Conservation (phyloP, 2,329 filamentous ascomycete genomes). For the Colletotrichum euphorbiae region DNA sequence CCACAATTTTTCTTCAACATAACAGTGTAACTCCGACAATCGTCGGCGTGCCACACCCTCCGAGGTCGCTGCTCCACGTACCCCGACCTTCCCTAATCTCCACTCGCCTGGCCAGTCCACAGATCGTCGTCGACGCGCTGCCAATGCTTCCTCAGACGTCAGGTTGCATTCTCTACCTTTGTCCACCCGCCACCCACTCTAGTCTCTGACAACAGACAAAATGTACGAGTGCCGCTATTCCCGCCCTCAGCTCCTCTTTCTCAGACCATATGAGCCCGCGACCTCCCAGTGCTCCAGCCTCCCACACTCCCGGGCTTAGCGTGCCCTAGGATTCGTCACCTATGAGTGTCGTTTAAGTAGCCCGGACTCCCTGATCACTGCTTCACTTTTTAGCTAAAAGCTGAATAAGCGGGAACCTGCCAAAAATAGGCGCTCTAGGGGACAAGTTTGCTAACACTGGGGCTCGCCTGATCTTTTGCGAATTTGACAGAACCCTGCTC, state of each 20-base stretch:
- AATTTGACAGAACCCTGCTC: too few relatives aligned
- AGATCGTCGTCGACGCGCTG: constrained; percentile 20
- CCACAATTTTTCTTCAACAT: constrained; percentile 25
- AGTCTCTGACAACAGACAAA: not conserved
- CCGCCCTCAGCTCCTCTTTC: not conserved
- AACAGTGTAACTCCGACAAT: constrained; percentile 5
- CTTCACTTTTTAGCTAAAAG: too few relatives aligned
- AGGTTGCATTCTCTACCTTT: constrained; percentile 28
- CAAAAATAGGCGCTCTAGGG: too few relatives aligned
- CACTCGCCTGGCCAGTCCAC: not conserved
- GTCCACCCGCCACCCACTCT: constrained; percentile 18
- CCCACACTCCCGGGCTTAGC: constrained; percentile 10
- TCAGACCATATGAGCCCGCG: constrained; percentile 13
- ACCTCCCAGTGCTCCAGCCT: too few relatives aligned
- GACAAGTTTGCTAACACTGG: too few relatives aligned
- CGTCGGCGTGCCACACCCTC: not conserved
- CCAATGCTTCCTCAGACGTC: constrained; percentile 23
- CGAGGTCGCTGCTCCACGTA: constrained; percentile 14
- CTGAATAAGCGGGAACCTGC: too few relatives aligned
- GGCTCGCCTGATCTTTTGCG: too few relatives aligned
- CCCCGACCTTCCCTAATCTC: constrained; percentile 15
- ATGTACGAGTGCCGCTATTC: constrained; percentile 9
- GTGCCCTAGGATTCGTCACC: not conserved
- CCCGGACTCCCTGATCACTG: constrained; percentile 13
- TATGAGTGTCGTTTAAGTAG: constrained; percentile 4